Evolutionary conservation across 768 basidiomycete genomes (phyloP).

Genomic region (Serendipita sp.): DNA sequence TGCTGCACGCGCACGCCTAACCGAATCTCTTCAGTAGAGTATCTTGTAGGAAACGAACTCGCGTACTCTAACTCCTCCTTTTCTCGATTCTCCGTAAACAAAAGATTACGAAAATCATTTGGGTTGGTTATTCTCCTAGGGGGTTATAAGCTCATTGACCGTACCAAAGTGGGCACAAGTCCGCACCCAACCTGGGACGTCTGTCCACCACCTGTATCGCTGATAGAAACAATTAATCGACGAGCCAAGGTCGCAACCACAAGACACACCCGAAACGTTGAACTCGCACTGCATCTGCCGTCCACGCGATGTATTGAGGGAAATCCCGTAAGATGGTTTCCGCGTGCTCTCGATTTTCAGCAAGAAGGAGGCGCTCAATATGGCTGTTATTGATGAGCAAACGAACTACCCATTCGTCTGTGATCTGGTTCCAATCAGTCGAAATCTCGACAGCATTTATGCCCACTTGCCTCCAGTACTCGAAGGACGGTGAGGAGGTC

Average conservation of each 20-base stretch:
- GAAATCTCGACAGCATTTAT: background rate
- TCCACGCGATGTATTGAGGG: conserved; percentile 38
- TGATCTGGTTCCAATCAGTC: conserved; percentile 33
- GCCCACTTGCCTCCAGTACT: conserved; percentile 48
- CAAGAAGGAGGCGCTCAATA: conserved; percentile 62
- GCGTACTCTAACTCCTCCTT: background rate
- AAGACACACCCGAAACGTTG: conserved; percentile 44
- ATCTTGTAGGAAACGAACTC: background rate
- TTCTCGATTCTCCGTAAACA: background rate
- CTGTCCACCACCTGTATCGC: conserved; percentile 54
- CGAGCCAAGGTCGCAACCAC: background rate
- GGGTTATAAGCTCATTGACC: background rate
- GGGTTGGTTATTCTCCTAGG: background rate
- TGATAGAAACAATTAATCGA: conserved; percentile 16
- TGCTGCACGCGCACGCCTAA: background rate
- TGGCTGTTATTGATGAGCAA: conserved; percentile 57
- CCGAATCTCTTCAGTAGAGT: background rate
- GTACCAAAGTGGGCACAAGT: background rate
- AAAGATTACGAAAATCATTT: background rate
- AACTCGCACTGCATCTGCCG: conserved; percentile 45
- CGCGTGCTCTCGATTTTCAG: conserved; percentile 44
- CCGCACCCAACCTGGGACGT: conserved; percentile 20
- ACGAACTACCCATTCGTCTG: conserved; percentile 57
- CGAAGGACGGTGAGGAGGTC: conserved; percentile 61
- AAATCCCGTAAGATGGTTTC: conserved; percentile 33